A percentile compares a stretch with the other conserved stretches of the same genome.
Conservation (phyloP, 352 stramenopile genomes). For the Globisporangium nagaii region DNA sequence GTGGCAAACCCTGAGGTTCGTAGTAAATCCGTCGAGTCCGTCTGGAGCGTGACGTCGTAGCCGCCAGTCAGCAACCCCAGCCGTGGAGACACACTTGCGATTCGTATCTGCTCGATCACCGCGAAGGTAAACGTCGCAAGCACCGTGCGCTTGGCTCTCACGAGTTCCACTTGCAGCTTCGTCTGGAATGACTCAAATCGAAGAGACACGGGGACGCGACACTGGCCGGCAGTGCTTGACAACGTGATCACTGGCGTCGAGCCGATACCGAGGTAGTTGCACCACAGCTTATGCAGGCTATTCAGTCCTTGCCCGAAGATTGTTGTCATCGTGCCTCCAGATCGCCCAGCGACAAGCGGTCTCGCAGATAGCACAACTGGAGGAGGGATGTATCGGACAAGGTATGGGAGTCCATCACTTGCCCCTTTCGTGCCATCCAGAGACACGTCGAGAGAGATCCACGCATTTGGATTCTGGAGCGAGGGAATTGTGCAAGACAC, state of each 20-base stretch:
- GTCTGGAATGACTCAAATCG: constrained; percentile 1
- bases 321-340: constrained; percentile 16
- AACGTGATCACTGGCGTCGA: constrained; percentile 3
- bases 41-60: constrained; percentile 1
- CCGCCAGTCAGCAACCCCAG: constrained; percentile 8
- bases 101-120: constrained; percentile 1
- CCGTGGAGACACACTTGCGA: constrained; percentile 1
- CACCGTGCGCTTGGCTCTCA: background rate
- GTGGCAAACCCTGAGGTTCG: background rate
- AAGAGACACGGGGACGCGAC: constrained; percentile 6
- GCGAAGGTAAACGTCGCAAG: constrained; percentile 3
- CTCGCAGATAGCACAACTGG: constrained; percentile 17
- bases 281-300: constrained; percentile 3
- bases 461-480: constrained; percentile 15
- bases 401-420: constrained; percentile 7
- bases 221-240: constrained; percentile 5
- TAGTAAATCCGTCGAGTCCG: background rate
- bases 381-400: constrained; percentile 24
- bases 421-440: constrained; percentile 4
- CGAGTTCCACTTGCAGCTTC: constrained; percentile 1
- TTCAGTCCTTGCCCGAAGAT: constrained; percentile 13
- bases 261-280: constrained; percentile 7
- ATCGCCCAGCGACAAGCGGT: constrained; percentile 11
- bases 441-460: constrained; percentile 25
- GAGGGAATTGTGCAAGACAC: constrained; percentile 22